These are phyloP conservation scores for Smittium culicis DNA, from an alignment of 371 early-diverging fungal genomes.

Conservation along the genomic window DNA sequence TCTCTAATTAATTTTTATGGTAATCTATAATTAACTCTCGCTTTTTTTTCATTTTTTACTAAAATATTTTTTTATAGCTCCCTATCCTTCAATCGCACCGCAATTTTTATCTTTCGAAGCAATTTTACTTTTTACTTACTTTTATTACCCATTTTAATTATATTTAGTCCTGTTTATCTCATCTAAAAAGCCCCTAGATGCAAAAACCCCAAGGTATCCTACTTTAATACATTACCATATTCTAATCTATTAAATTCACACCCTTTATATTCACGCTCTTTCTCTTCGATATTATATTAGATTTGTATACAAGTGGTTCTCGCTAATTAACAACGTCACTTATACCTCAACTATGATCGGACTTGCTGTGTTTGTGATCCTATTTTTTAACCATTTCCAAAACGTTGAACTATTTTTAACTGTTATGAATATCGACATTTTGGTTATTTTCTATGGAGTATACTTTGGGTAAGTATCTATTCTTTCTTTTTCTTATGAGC, in stretches of 20 bases:
- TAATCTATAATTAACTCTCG: no score
- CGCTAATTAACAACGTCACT: conserved; percentile 35
- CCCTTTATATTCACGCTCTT: not conserved
- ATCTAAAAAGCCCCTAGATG: conserved; percentile 34
- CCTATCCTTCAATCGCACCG: no score
- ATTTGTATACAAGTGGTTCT: conserved; percentile 42
- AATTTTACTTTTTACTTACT: no score
- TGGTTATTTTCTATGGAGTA: conserved; percentile 43
- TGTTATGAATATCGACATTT: conserved; percentile 27
- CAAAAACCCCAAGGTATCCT: conserved; percentile 34
- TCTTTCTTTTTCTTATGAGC: not conserved
- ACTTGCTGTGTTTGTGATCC: conserved; percentile 30
- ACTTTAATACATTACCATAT: not conserved
- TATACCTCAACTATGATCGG: conserved; percentile 35
- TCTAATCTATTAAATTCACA: not conserved
- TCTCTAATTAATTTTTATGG: conserved; percentile 31
- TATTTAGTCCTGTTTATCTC: conserved; percentile 32
- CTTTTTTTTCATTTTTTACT: no score
- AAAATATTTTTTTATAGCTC: no score
- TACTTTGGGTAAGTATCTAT: conserved; percentile 36
- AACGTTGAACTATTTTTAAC: conserved; percentile 20
- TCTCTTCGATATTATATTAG: not conserved
- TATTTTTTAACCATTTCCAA: conserved; percentile 37
- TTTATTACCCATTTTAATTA: not conserved
- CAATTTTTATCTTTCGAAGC: no score